These are phyloP conservation scores for Galerina marginata DNA, from an alignment of 768 basidiomycete species.

Conservation along the genomic window DNA sequence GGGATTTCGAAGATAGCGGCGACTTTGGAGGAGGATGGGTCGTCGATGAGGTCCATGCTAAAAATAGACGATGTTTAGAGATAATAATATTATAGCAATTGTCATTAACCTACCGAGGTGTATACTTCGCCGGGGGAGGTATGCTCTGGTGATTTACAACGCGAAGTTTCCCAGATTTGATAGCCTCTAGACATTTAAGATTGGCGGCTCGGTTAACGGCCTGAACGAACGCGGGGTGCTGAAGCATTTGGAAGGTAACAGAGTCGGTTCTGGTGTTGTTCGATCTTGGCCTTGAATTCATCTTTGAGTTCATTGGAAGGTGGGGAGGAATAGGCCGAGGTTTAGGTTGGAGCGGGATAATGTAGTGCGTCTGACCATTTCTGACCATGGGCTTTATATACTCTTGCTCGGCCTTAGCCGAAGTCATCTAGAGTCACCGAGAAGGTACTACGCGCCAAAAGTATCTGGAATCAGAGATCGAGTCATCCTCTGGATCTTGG, in stretches of 20 bases:
- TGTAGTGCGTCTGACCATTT: neutral
- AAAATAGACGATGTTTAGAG: slow-evolving; percentile 6
- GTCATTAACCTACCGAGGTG: slow-evolving; percentile 25
- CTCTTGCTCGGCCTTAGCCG: too few relatives aligned
- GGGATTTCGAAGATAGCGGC: slow-evolving; percentile 51
- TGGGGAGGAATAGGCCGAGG: neutral
- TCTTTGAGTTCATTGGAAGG: neutral
- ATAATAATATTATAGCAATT: neutral
- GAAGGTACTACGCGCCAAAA: too few relatives aligned
- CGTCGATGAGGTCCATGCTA: slow-evolving; percentile 50
- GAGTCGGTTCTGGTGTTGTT: slow-evolving; percentile 4
- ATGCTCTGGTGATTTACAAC: slow-evolving; percentile 19
- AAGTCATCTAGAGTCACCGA: too few relatives aligned
- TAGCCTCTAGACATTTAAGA: slow-evolving; percentile 28
- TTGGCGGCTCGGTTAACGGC: slow-evolving; percentile 32
- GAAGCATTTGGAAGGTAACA: slow-evolving; percentile 3
- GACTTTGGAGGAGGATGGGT: slow-evolving; percentile 36
- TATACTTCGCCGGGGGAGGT: slow-evolving; percentile 21
- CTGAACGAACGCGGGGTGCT: slow-evolving; percentile 21
- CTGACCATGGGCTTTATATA: too few relatives aligned
- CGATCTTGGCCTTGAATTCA: slow-evolving; percentile 7
- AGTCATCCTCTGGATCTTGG: slow-evolving; percentile 3
- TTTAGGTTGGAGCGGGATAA: neutral
- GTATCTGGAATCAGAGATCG: neutral
- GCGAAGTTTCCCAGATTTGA: slow-evolving; percentile 31